A percentile compares a stretch with the other conserved stretches of the same genome.
phyloP scores from a whole-genome alignment of 2,329 filamentous ascomycete genomes.

The Albifimbria verrucaria region DNA sequence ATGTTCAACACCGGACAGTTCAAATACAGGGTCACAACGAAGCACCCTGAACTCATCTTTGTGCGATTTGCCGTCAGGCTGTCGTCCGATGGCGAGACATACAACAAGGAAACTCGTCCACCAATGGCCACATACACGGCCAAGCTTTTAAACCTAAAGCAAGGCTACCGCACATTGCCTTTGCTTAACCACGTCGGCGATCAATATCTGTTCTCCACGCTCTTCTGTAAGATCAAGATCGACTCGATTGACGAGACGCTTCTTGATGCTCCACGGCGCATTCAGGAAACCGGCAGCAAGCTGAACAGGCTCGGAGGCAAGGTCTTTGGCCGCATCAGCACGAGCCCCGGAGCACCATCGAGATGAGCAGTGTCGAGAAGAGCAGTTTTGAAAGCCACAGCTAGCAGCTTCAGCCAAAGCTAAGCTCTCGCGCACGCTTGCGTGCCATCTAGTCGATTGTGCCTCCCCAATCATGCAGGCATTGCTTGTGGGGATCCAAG shows the following conservation, averaged over 20 bases:
- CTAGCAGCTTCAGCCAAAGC: not conserved
- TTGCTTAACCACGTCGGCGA: slow-evolving; percentile 86
- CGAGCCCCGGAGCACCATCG: slow-evolving; percentile 50
- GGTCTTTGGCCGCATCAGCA: slow-evolving; percentile 53
- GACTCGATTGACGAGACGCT: slow-evolving; percentile 55
- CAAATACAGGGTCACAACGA: slow-evolving; percentile 82
- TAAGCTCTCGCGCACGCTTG: too few species aligned
- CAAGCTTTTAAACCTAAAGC: slow-evolving; percentile 83
- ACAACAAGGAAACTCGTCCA: slow-evolving; percentile 53
- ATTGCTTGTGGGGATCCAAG: too few species aligned
- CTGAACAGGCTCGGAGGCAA: slow-evolving; percentile 55
- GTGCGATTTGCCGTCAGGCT: slow-evolving; percentile 91
- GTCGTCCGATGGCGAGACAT: slow-evolving; percentile 70
- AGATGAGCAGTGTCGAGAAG: slow-evolving; percentile 49
- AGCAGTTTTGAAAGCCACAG: slow-evolving; percentile 39
- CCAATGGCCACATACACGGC: slow-evolving; percentile 86
- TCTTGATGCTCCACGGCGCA: slow-evolving; percentile 43
- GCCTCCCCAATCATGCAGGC: too few species aligned
- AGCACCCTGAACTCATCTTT: slow-evolving; percentile 90
- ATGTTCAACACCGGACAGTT: slow-evolving; percentile 72
- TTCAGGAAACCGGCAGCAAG: slow-evolving; percentile 45
- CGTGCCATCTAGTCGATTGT: too few species aligned
- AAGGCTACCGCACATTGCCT: slow-evolving; percentile 89
- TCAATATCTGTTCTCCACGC: slow-evolving; percentile 88
- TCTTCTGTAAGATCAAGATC: slow-evolving; percentile 84